Base-by-base conservation (phyloP, 1,284 basidiomycete species). In the Ustilago hordei region DNA sequence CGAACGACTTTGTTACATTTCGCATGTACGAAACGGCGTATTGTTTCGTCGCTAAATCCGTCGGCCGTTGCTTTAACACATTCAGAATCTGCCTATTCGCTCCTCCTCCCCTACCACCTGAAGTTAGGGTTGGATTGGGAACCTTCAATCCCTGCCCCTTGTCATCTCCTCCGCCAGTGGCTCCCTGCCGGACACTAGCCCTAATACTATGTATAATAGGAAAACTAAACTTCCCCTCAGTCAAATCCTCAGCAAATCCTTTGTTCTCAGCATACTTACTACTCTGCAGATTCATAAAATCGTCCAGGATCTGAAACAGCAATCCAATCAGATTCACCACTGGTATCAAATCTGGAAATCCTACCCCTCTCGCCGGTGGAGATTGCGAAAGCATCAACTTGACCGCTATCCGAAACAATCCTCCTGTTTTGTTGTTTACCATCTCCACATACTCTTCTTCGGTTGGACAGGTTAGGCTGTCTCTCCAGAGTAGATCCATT, bases 371-470 rank as follows among this genome's bases (percentile, higher is more conserved):
- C 0, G 65, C 72, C 1, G 60, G 2, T 2, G 67, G 63, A 6
- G 70, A 75, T 48, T 82, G 76, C 0, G 93, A 94, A 93, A 95
- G 95, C 94, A 99, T 96, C 38, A 99, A 89, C 86, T 95, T 98
- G 85, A 98, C 90, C 0, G 93, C 95, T 57, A 99, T 91, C 13
- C 96, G 89, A 80, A 99, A 92, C 12, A 99, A 89, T 1, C 96
- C 95, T 0, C 97, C 96, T 0, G 96, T 99, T 87, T 99, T 96
- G 96, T 97, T 93, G 86, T 95, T 94, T 41, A 98, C 95, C 96
- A 99, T 99, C 32, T 90, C 88, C 53, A 99, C 89, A 79, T 99
- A 99, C 81, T 98, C 94, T 65, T 94, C 92, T 87, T 99, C 96
- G 0, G 93, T 94, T 1, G 97, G 96, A 86, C 96, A 98, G 60